Percentiles rank a stretch among this genome's conserved stretches.
phyloP scores from a whole-genome alignment of 176 grass and related monocot genomes.

The Juncus effusus region DNA sequence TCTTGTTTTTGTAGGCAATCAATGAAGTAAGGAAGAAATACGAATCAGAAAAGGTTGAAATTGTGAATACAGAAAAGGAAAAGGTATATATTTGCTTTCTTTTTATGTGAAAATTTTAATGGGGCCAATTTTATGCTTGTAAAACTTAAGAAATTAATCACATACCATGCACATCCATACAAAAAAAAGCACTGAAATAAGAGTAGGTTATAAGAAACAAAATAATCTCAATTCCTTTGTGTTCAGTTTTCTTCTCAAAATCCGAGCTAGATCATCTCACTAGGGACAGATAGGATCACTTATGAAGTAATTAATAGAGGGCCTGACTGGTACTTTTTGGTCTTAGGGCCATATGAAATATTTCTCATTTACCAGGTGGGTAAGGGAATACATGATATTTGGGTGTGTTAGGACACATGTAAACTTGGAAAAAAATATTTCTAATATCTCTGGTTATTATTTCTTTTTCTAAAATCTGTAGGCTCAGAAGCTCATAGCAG shows the following conservation, averaged over 20 bases:
- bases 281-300: too few relatives aligned
- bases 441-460: slow-evolving; percentile 24
- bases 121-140: not conserved
- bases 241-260: too few relatives aligned
- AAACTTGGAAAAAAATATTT: not conserved
- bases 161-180: not conserved
- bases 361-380: too few relatives aligned
- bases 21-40: slow-evolving; percentile 87
- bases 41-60: slow-evolving; percentile 85
- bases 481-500: slow-evolving; percentile 69
- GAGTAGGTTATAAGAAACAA: too few relatives aligned
- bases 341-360: too few relatives aligned
- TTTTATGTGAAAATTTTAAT: slow-evolving; percentile 16
- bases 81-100: slow-evolving; percentile 44
- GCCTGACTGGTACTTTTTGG: too few relatives aligned
- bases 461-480: slow-evolving; percentile 30
- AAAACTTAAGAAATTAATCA: too few relatives aligned
- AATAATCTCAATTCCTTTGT: too few relatives aligned
- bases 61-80: slow-evolving; percentile 68
- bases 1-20: slow-evolving; percentile 60
- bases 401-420: too few relatives aligned
- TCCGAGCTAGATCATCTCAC: too few relatives aligned
- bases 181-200: not conserved
- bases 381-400: too few relatives aligned
- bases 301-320: too few relatives aligned